Evolutionary conservation across 73 alveolate species (phyloP), one percentile per base, ranked within the genome.

Genomic region (Urostyla sp.): DNA sequence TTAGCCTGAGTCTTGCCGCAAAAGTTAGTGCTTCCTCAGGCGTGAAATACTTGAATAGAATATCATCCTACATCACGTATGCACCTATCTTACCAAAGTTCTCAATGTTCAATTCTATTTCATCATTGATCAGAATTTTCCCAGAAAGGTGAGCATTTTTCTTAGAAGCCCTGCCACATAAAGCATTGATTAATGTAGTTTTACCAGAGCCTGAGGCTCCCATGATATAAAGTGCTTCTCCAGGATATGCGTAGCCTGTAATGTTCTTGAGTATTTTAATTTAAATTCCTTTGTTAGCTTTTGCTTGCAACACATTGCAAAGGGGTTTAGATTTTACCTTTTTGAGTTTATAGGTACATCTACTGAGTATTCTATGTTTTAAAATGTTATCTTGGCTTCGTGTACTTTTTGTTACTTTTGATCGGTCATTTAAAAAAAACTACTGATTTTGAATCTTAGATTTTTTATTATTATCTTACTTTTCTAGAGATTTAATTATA

Each of bases 61-160:
- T 67, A 18, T 84, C 89, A 53, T 84, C 83, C 69, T 84, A 81
- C 90, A 77, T 84, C 35, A 84, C 90, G 15, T 84, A 84, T 21
- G 73, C 44, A 11, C 67, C 84, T 30, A 36, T 20, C 38, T 59
- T 38, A 0, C 57, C 57, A 46, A 78, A 78, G 35, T 32, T 10
- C 3, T 44, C 49, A 8, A 3, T 11, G 13, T 8, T 66, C 27
- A 66, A 6, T 1, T 37, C 63, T 40, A 26, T 8, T 4, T 16
- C 34, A 66, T 44, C 80, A 44, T 66, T 66, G 10, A 66, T 53
- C 6, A 1, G 36, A 4, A 66, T 21, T 6, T 6, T 5, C 24
- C 80, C 80, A n/a, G n/a, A n/a, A n/a, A n/a, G n/a, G n/a, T n/a
- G n/a, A n/a, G n/a, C n/a, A n/a, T 44, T 21, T 44, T 44, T 44